Evolutionary conservation across 2,329 filamentous ascomycete genomes (phyloP).

Genomic region (Fusarium algeriense): DNA sequence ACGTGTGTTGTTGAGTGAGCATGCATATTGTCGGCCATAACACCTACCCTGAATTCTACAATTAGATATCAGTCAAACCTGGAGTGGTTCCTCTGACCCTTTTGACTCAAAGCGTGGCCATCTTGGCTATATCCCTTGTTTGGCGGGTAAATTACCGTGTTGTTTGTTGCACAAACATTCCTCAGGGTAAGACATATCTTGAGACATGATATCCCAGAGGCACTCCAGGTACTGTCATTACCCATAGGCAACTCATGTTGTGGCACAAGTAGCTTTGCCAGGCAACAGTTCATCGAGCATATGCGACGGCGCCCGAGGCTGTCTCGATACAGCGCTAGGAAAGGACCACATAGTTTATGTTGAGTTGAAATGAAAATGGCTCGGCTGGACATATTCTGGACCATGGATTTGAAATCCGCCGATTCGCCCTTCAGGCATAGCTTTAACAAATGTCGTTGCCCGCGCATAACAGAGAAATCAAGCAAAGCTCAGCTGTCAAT

Average conservation of each 20-base stretch:
- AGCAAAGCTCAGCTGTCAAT: background rate
- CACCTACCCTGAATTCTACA: background rate
- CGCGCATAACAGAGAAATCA: conserved; percentile 12
- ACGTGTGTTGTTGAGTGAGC: conserved; percentile 2
- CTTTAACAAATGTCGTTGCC: conserved; percentile 2
- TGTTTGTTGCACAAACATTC: conserved; percentile 35
- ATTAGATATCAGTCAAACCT: background rate
- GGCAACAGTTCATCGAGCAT: background rate
- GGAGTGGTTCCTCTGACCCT: background rate
- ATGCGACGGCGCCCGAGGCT: background rate
- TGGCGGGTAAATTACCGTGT: conserved; percentile 17
- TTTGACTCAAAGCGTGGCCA: conserved; percentile 7
- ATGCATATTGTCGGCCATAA: background rate
- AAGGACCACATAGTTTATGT: background rate
- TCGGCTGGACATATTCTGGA: conserved; percentile 5
- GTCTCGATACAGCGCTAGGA: background rate
- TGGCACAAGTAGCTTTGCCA: background rate
- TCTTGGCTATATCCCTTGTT: conserved; percentile 9
- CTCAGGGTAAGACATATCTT: conserved; percentile 8
- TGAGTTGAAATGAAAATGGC: background rate
- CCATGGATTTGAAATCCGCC: background rate
- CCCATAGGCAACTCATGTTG: background rate
- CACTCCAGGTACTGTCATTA: background rate
- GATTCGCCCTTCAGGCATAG: conserved; percentile 3
- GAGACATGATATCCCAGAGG: conserved; percentile 11